Base-by-base conservation (phyloP, 2,329 filamentous ascomycete species). In the Periconia sp. region DNA sequence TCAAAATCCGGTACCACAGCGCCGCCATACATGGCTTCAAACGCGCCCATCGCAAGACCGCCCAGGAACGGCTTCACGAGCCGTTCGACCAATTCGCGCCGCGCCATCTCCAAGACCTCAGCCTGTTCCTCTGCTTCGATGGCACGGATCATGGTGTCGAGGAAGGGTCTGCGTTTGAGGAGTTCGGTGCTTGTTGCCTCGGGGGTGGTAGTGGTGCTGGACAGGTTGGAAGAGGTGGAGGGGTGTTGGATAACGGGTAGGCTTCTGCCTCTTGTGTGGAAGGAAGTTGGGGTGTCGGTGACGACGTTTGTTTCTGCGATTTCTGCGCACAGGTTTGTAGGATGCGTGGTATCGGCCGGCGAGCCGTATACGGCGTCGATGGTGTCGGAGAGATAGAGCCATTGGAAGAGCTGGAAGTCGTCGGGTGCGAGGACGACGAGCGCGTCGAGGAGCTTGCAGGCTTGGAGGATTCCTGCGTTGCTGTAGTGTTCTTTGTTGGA, bases 351-450 rank as follows among this genome's bases (percentile, higher is more conserved):
- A 43, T 51, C 14, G 14, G 85, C 76, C 0, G 91, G 87, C 13
- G 90, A 86, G 23, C 23, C 23, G 74, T 99, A 96, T 33, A 99
- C 90, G 1, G 94, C 92, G 65, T 99, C 94, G 59, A 97, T 92
- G 14, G 93, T 97, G 74, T 99, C 94, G 1, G 92, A 96, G 51
- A 99, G 87, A 73, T 96, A 99, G 3, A 97, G 84, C 94, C 94
- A 99, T 77, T 97, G 91, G 66, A 96, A 89, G n/a, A 97, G 83
- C 73, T 97, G 94, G 75, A 97, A 99, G 71, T 99, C 94, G 62
- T 99, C 94, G 0, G 92, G 93, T 5, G 90, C 88, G 8, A 92
- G 81, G 42, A 91, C 87, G 14, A 97, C 83, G n/a, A 99, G 80
- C 18, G 92, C 80, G 67, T 99, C 94, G 3, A 99, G 82, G 2